Evolutionary conservation across 192 early-diverging fungal species (phyloP).

Genomic region (Gigaspora rosea): DNA sequence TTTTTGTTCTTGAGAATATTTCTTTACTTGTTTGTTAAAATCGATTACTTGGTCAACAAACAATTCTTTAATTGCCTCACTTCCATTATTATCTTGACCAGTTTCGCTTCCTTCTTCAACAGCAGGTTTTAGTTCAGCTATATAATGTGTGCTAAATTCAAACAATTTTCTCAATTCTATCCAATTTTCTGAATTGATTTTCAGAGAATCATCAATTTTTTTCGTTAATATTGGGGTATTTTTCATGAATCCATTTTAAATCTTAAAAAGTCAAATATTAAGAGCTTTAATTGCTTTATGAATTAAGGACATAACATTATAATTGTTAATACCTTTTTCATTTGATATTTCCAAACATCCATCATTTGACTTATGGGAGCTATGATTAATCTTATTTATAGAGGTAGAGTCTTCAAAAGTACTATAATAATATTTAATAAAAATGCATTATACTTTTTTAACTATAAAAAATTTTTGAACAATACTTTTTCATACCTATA

Average conservation of each 20-base stretch:
- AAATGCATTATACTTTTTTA: not conserved
- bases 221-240: not conserved
- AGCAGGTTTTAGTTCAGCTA: no score
- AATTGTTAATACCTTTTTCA: not conserved
- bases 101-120: not conserved
- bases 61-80: not conserved
- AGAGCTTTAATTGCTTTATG: not conserved
- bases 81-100: not conserved
- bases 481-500: not conserved
- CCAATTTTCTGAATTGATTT: not conserved
- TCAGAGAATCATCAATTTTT: not conserved
- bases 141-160: not conserved
- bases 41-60: not conserved
- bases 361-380: no score
- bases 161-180: not conserved
- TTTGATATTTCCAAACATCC: no score
- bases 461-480: not conserved
- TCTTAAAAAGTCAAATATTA: not conserved
- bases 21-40: not conserved
- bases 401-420: not conserved
- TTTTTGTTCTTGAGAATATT: not conserved
- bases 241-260: not conserved
- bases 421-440: not conserved
- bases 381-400: no score
- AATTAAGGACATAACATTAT: not conserved